These are phyloP conservation scores for Capsella rubella DNA, from an alignment of 441 rosid genomes.

Conservation along the genomic window DNA sequence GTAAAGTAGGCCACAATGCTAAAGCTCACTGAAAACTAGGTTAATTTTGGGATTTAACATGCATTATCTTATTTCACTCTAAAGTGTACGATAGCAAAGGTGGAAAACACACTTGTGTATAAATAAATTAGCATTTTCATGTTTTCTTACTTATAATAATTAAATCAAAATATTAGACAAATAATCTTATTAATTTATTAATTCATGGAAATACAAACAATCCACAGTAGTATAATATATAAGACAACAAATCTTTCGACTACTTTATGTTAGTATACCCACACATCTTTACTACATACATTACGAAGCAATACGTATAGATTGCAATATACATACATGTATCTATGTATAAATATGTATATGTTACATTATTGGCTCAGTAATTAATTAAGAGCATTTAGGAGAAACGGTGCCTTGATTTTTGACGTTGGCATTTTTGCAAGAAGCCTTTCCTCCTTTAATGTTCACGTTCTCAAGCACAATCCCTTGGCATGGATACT, in stretches of 20 bases:
- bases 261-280: slow-evolving; percentile 10
- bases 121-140: slow-evolving; percentile 2
- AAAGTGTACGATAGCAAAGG: background rate
- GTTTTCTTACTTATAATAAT: background rate
- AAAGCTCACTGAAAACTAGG: slow-evolving; percentile 38
- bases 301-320: background rate
- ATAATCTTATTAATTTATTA: background rate
- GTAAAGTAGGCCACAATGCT: slow-evolving; percentile 19
- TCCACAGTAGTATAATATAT: background rate
- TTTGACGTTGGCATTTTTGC: slow-evolving; percentile 55
- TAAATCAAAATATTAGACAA: background rate
- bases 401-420: slow-evolving; percentile 61
- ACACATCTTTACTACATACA: background rate
- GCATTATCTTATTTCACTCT: background rate
- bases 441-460: slow-evolving; percentile 52
- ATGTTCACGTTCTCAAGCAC: slow-evolving; percentile 54
- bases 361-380: background rate
- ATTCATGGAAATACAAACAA: slow-evolving; percentile 21
- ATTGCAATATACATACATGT: background rate
- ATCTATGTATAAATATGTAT: background rate
- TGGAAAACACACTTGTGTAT: background rate
- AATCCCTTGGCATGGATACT: slow-evolving; percentile 65
- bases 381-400: slow-evolving; percentile 41
- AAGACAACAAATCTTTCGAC: slow-evolving; percentile 23
- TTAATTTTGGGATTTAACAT: slow-evolving; percentile 25